Conservation (phyloP, 176 grass and related monocot species). For the Musa beccarii region DNA sequence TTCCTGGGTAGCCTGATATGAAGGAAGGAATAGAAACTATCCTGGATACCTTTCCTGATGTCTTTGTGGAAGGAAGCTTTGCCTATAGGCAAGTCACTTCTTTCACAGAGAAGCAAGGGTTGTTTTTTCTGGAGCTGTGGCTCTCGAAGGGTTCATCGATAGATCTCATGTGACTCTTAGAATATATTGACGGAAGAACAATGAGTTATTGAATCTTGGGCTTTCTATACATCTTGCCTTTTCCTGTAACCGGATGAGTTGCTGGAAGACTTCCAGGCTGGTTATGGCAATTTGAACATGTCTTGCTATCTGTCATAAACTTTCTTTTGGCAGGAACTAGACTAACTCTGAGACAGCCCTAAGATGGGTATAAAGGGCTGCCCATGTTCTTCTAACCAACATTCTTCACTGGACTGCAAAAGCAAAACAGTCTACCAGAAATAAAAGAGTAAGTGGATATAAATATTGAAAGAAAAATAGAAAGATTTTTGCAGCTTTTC, state of each 20-base stretch:
- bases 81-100: conserved; percentile 11
- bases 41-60: conserved; percentile 6
- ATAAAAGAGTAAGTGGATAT: too few relatives aligned
- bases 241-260: background rate
- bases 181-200: conserved; percentile 30
- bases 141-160: conserved; percentile 20
- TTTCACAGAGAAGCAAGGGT: conserved; percentile 14
- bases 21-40: conserved; percentile 69
- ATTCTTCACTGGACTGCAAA: too few relatives aligned
- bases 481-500: background rate
- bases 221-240: background rate
- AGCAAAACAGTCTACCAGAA: too few relatives aligned
- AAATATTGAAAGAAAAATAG: too few relatives aligned
- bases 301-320: background rate
- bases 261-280: conserved; percentile 1
- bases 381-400: background rate
- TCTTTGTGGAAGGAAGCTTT: conserved; percentile 19
- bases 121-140: background rate
- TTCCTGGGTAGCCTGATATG: conserved; percentile 30
- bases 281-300: background rate
- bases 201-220: conserved; percentile 60
- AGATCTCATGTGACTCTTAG: conserved; percentile 32
- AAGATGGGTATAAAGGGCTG: background rate
- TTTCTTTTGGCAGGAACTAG: background rate
- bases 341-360: background rate